Evolutionary conservation across 352 stramenopile genomes (phyloP).

Genomic region (Phytophthora sojae): DNA sequence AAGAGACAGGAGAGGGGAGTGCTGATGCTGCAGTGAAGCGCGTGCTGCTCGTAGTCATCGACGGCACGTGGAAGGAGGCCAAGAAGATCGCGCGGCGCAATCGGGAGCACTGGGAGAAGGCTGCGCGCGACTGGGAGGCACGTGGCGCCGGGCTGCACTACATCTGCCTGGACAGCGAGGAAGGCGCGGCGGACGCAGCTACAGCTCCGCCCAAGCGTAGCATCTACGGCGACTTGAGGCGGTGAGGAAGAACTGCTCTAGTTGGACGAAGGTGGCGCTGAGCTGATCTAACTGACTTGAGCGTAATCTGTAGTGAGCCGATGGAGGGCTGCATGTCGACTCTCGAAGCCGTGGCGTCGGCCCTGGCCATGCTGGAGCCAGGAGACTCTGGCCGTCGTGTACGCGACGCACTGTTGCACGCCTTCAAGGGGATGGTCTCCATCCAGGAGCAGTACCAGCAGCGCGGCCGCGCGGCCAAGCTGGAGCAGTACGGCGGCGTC

Average conservation of each 20-base stretch:
- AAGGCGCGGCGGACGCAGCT: neutral
- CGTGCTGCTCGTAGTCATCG: conserved; percentile 69
- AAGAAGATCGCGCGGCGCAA: conserved; percentile 80
- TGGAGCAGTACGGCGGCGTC: conserved; percentile 48
- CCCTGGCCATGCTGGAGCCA: conserved; percentile 56
- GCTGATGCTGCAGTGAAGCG: neutral
- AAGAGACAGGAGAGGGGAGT: neutral
- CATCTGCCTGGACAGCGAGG: conserved; percentile 47
- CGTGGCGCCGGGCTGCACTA: conserved; percentile 50
- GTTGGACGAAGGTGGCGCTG: neutral
- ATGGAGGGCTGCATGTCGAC: conserved; percentile 82
- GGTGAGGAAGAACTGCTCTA: conserved; percentile 25
- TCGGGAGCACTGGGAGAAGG: conserved; percentile 42
- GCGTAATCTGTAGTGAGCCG: conserved; percentile 53
- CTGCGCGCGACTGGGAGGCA: conserved; percentile 34
- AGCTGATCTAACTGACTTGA: conserved; percentile 4
- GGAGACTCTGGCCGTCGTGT: conserved; percentile 16
- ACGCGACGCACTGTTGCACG: conserved; percentile 42
- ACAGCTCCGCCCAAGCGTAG: conserved; percentile 28
- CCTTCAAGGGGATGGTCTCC: conserved; percentile 67
- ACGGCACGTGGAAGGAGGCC: conserved; percentile 84
- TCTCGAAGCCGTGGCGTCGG: conserved; percentile 68
- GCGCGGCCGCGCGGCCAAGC: conserved; percentile 35
- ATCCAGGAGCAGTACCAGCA: conserved; percentile 59
- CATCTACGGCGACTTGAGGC: conserved; percentile 71